Evolutionary conservation across 2,329 filamentous ascomycete genomes (phyloP).

Genomic region (Fusarium pininemorale): DNA sequence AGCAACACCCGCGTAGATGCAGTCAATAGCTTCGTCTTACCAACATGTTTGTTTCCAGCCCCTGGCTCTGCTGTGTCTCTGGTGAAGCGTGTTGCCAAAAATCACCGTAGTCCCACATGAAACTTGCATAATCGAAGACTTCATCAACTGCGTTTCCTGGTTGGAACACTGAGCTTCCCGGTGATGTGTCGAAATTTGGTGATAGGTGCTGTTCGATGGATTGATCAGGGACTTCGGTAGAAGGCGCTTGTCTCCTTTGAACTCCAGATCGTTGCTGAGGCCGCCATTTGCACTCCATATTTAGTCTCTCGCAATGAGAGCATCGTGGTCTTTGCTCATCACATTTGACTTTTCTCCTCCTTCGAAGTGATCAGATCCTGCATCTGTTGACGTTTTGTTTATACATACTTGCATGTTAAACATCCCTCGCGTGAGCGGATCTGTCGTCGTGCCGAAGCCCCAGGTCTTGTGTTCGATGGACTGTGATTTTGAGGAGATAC

Average conservation of each 20-base stretch:
- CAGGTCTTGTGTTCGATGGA: constrained; percentile 19
- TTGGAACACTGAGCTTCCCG: constrained; percentile 39
- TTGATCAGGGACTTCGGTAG: constrained; percentile 2
- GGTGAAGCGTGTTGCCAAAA: constrained; percentile 48
- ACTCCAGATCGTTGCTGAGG: constrained; percentile 43
- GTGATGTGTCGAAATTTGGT: constrained; percentile 43
- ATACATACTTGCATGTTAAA: constrained; percentile 55
- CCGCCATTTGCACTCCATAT: constrained; percentile 62
- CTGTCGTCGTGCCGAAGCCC: constrained; percentile 33
- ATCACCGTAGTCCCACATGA: constrained; percentile 56
- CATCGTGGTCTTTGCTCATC: constrained; percentile 61
- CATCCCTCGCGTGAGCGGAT: constrained; percentile 48
- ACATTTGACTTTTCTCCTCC: constrained; percentile 60
- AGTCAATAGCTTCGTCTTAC: constrained; percentile 9
- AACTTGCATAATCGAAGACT: constrained; percentile 58
- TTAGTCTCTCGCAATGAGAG: constrained; percentile 61
- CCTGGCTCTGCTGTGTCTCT: constrained; percentile 35
- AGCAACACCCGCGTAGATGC: not conserved
- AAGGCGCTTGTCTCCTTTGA: constrained; percentile 25
- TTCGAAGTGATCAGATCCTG: constrained; percentile 24
- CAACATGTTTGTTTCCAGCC: constrained; percentile 36
- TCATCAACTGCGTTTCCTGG: constrained; percentile 50
- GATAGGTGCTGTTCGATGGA: constrained; percentile 38
- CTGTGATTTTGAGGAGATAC: constrained; percentile 6
- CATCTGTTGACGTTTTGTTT: rapidly evolving